phyloP scores from a whole-genome alignment of 1,284 basidiomycete genomes.

The Entoloma clypeatum region DNA sequence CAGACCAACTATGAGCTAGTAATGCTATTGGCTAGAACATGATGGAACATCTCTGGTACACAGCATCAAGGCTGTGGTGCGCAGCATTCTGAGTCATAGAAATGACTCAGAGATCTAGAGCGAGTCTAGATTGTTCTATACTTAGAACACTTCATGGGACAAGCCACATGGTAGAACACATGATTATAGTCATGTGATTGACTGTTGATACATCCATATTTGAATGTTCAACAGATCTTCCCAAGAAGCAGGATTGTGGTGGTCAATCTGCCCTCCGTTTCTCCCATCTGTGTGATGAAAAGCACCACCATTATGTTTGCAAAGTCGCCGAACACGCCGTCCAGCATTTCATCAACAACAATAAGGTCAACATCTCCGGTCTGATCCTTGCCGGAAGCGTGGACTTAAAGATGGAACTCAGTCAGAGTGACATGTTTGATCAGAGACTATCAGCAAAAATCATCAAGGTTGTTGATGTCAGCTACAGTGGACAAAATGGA shows the following conservation, averaged over 20 bases:
- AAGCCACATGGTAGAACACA: too few species aligned
- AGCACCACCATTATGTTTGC: conserved; percentile 98
- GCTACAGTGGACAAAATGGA: conserved; percentile 98
- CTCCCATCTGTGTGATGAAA: conserved; percentile 98
- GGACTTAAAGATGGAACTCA: conserved; percentile 98
- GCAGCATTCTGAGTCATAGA: too few species aligned
- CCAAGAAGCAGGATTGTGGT: conserved; percentile 99
- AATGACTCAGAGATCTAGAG: too few species aligned
- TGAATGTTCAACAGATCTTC: too few species aligned
- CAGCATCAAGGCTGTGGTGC: too few species aligned
- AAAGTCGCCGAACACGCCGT: conserved; percentile 98
- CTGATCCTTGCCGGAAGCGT: conserved; percentile 97
- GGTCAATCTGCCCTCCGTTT: conserved; percentile 99
- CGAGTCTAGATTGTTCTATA: too few species aligned
- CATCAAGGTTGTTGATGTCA: conserved; percentile 98
- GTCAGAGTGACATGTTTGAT: conserved; percentile 97
- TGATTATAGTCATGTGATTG: too few species aligned
- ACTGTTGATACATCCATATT: too few species aligned
- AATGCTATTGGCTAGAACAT: too few species aligned
- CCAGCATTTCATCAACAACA: conserved; percentile 96
- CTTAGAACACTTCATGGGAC: too few species aligned
- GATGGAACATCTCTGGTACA: too few species aligned
- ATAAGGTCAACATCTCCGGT: conserved; percentile 98
- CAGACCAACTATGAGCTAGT: too few species aligned
- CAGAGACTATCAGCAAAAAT: conserved; percentile 83